Evolutionary conservation across 2,329 filamentous ascomycete genomes (phyloP).

Genomic region (Dendryphion nanum): DNA sequence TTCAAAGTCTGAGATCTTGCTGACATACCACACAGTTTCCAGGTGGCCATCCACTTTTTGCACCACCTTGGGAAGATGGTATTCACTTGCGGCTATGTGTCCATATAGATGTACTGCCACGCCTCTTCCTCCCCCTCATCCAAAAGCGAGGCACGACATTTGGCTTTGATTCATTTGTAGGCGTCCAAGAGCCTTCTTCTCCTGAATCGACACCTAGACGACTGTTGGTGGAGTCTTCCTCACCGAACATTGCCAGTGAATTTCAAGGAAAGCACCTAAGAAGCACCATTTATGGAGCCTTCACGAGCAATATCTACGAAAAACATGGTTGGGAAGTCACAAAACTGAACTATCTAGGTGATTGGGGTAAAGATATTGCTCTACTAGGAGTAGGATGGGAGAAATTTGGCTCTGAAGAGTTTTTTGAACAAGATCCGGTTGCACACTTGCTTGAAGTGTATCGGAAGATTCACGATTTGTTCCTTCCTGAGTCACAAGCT

Average conservation of each 20-base stretch:
- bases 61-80: constrained; percentile 58
- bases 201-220: constrained; percentile 54
- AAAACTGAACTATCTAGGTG: constrained; percentile 65
- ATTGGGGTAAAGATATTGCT: constrained; percentile 66
- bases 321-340: constrained; percentile 61
- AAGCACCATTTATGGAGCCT: constrained; percentile 66
- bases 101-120: constrained; percentile 56
- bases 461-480: constrained; percentile 60
- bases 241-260: constrained; percentile 72
- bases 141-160: constrained; percentile 54
- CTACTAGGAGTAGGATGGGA: constrained; percentile 65
- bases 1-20: too few species aligned
- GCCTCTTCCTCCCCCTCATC: constrained; percentile 63
- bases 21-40: constrained; percentile 56
- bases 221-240: constrained; percentile 69
- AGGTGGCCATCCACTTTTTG: constrained; percentile 59
- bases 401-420: constrained; percentile 64
- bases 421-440: constrained; percentile 63
- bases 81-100: constrained; percentile 70
- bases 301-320: constrained; percentile 60
- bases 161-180: constrained; percentile 50
- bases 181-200: constrained; percentile 52
- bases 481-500: constrained; percentile 59
- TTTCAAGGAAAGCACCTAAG: constrained; percentile 66
- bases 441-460: constrained; percentile 71